Evolutionary conservation across 2,329 filamentous ascomycete genomes (phyloP), one percentile per base, ranked within the genome.

Genomic region (Scedosporium boydii): DNA sequence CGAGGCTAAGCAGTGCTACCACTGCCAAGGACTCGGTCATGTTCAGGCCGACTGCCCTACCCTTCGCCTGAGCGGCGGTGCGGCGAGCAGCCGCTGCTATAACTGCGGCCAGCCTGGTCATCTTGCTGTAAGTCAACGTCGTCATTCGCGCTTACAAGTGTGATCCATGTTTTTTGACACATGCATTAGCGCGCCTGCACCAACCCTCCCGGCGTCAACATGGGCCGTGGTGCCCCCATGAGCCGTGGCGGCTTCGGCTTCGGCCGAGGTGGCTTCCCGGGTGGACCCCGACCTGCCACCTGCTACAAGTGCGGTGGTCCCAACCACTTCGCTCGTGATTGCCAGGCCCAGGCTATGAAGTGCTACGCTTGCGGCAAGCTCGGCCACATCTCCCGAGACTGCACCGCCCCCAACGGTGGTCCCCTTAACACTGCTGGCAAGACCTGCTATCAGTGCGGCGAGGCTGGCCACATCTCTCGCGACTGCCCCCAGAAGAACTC

Each of bases 1-100:
- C 67, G 95, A 99, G 80, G 92, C 92, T 61, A 99, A 99, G 87
- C 95, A 99, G 83, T 99, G 95, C 86, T 99, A 99, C 77, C 95
- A 98, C 81, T 99, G 95, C 84, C 95, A 98, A 82, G 95, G 95
- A 64, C 86, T 98, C 65, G 95, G 95, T 68, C 95, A 99, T 75
- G 95, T 99, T 71, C 95, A 99, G 82, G 95, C 95, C 69, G 95
- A 99, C 77, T 99, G 95, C 85, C 95, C 95, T 71, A 98, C 95
- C 66, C 86, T 99, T 67, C 91, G 95, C 69, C 78, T 99, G 75
- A 96, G 87, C 76, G 93, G 89, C 68, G 89, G 88, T 69, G 85
- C 87, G 66, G 87, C 88, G 65, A 87, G 89, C 74, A 91, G 91
- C 67, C 91, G 92, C 70, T 99, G 95, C 87, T 99, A 99, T 80